Base-by-base conservation (phyloP, 2,329 filamentous ascomycete species). In the Nectriaceae sp. region DNA sequence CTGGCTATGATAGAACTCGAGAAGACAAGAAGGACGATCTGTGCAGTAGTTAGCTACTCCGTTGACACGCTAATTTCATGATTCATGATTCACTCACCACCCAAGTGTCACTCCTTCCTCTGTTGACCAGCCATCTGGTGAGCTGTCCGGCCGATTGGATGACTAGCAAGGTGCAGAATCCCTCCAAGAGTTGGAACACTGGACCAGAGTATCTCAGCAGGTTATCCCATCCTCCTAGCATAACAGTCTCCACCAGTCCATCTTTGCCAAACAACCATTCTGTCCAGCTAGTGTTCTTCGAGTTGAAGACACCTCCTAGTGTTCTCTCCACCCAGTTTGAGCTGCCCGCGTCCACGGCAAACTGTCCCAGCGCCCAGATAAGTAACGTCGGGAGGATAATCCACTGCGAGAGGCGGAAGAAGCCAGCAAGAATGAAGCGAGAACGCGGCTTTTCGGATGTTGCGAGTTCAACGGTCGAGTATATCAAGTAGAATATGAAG, bases 101-200 rank as follows among this genome's bases (percentile, higher is more conserved):
- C 94, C 93, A 97, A 53, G 87, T 95, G 73, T 99, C 94, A 63
- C 92, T 95, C 63, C 90, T 84, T 62, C 93, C 91, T 63, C 89
- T 79, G 72, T 97, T 97, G 46, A 97, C 93, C 22, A 97, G 81
- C 87, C 91, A 97, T 69, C 90, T 83, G 18, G 94, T 96, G 57
- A 97, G 91, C 69, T 97, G 93, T 1, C 94, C 94, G 13, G 89
- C 87, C 16, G 92, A 90, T 71, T 99, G 94, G 49, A 99, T 97
- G 56, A 97, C 92, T 47, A 97, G 75, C 61, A 99, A 75, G 65
- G 90, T 97, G 76, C 94, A 97, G 73, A 99, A 99, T 5, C 94
- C 94, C 70, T 99, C 94, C 44, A 89, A 83, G 8, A 99, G 77
- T 73, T 99, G 94, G 74, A 97, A 99, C 43, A 96, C 81, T 0